Base-by-base conservation (phyloP, 78 protist species). In the Paratrimastix pyriformis region DNA sequence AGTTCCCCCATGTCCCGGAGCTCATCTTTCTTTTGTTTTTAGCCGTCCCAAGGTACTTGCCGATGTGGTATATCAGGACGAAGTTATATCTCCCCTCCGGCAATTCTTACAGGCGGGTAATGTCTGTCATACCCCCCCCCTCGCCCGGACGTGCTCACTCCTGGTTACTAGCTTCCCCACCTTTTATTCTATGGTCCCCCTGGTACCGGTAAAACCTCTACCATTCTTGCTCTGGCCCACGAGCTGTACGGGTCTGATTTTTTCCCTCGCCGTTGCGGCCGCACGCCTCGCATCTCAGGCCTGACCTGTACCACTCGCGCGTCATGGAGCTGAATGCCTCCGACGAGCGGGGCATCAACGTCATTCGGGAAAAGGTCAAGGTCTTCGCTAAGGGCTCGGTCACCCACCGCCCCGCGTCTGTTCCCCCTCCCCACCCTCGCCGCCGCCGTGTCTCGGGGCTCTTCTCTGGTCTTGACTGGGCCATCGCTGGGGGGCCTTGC, bases 141-240 rank as follows among this genome's bases (percentile, higher is more conserved):
- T n/a, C n/a, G n/a, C n/a, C n/a, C n/a, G n/a, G n/a, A n/a, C n/a
- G n/a, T n/a, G n/a, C n/a, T n/a, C n/a, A n/a, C n/a, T n/a, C n/a
- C n/a, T 6, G 44, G 15, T 74, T 4, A 0, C 8, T 26, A 92
- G 76, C 62, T 94, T 44, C 98, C 98, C 15, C 97, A 96, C 71
- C 75, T 94, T 65, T 75, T 94, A 29, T 92, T 96, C 79, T 95
- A 93, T 80, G 99, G 99, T 1, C 98, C 99, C 11, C 97, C 99
- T 6, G 99, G 99, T 30, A 93, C 97, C 26, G 98, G 98, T 1
- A 95, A 95, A 72, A 95, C 99, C 8, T 85, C 96, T 35, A 72
- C 93, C 24, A 89, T 96, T 39, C 90, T 89, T 0, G 97, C 98
- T 15, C 33, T 87, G 1, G 91, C 92, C 24, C 77, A 78, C 15